These are phyloP conservation scores for Erodium texanum DNA, from an alignment of 441 rosid species.

Conservation along the genomic window DNA sequence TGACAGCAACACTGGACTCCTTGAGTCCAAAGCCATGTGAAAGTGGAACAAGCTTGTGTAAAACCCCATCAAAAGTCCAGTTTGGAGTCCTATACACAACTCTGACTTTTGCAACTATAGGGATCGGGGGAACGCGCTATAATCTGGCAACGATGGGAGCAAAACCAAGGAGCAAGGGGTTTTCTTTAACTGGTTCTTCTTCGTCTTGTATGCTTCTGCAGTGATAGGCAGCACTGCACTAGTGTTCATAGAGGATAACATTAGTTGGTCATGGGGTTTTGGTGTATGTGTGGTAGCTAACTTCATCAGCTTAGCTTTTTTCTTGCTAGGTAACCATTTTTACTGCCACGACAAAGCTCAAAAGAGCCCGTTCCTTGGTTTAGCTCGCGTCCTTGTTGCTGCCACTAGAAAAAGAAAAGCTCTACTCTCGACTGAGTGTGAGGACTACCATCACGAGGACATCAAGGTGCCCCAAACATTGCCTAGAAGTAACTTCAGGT, in stretches of 20 bases:
- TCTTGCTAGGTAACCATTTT: conserved; percentile 27
- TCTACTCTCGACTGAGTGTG: conserved; percentile 18
- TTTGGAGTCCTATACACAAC: conserved; percentile 29
- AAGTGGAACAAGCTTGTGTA: no score
- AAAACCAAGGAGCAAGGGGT: conserved; percentile 26
- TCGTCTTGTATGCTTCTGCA: conserved; percentile 10
- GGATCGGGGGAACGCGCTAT: conserved; percentile 32
- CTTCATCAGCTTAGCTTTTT: conserved; percentile 24
- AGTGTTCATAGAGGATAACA: conserved; percentile 34
- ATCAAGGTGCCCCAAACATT: background rate
- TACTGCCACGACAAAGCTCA: conserved; percentile 32
- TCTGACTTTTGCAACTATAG: conserved; percentile 27
- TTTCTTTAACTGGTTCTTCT: conserved; percentile 48
- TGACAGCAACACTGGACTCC: conserved; percentile 27
- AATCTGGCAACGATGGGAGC: conserved; percentile 39
- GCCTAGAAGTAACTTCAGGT: background rate
- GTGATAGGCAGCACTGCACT: conserved; percentile 23
- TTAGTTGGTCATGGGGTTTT: conserved; percentile 42
- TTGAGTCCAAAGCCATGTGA: conserved; percentile 32
- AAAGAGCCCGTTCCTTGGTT: conserved; percentile 38
- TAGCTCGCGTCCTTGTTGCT: conserved; percentile 39
- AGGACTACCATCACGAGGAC: conserved; percentile 24
- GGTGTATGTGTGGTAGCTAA: conserved; percentile 25
- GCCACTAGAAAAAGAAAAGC: conserved; percentile 25
- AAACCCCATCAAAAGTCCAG: conserved; percentile 37